A percentile compares a stretch with the other conserved stretches of the same genome.
Evolutionary conservation across 192 early-diverging fungal species (phyloP).

Genomic region (Backusella australiensis): DNA sequence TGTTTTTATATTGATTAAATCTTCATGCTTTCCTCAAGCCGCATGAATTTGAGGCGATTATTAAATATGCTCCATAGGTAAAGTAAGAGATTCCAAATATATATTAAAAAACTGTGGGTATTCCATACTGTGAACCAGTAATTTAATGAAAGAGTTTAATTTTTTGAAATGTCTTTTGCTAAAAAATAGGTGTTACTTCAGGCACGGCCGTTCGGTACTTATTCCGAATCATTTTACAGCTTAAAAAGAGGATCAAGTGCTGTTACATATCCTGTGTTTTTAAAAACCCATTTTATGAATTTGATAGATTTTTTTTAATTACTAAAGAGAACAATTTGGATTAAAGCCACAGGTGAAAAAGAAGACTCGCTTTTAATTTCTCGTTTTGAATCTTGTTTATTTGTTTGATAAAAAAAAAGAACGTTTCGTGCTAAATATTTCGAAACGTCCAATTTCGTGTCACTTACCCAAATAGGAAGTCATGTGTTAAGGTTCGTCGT

Average conservation of each 20-base stretch:
- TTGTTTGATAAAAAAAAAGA: background rate
- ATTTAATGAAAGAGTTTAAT: too few relatives aligned
- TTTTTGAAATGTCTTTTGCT: background rate
- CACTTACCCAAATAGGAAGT: constrained; percentile 1
- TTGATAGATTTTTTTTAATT: background rate
- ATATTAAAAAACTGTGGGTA: too few relatives aligned
- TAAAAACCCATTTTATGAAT: background rate
- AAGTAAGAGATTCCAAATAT: too few relatives aligned
- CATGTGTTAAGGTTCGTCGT: background rate
- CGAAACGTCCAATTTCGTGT: background rate
- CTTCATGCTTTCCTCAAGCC: too few relatives aligned
- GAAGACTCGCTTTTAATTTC: background rate
- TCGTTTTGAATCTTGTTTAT: background rate
- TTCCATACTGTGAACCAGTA: too few relatives aligned
- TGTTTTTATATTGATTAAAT: too few relatives aligned
- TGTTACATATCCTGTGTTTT: background rate
- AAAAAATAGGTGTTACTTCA: background rate
- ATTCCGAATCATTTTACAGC: background rate
- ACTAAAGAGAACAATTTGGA: background rate
- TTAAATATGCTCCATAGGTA: too few relatives aligned
- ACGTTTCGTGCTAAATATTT: background rate
- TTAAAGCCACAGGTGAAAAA: background rate
- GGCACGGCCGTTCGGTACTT: background rate
- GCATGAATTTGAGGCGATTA: too few relatives aligned
- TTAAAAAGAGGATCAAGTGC: background rate